Percentiles rank a stretch among this genome's conserved stretches.
Evolutionary conservation across 495 filamentous ascomycete species (phyloP).

Genomic region (Penicillium lividum): DNA sequence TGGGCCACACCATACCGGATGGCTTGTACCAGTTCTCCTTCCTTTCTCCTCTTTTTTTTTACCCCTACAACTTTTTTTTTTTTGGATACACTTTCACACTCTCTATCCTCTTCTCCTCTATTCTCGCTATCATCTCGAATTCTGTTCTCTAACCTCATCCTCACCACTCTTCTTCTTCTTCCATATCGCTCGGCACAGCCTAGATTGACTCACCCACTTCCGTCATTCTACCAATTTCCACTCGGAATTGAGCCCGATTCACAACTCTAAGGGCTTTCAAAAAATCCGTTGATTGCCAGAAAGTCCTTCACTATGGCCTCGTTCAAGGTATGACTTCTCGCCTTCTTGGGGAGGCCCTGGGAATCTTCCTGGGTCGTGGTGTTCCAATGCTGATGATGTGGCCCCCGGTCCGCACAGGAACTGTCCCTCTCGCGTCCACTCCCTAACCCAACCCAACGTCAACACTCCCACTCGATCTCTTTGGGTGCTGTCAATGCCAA

Average conservation of each 20-base stretch:
- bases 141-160: slow-evolving; percentile 5
- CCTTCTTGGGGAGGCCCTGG: background rate
- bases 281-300: slow-evolving; percentile 34
- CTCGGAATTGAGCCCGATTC: slow-evolving; percentile 29
- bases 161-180: slow-evolving; percentile 11
- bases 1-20: slow-evolving; percentile 31
- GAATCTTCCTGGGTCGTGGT: background rate
- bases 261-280: slow-evolving; percentile 33
- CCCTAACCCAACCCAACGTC: slow-evolving; percentile 58
- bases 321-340: slow-evolving; percentile 43
- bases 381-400: slow-evolving; percentile 22
- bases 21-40: slow-evolving; percentile 23
- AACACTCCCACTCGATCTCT: slow-evolving; percentile 81
- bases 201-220: slow-evolving; percentile 11
- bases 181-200: slow-evolving; percentile 8
- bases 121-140: slow-evolving; percentile 8
- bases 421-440: slow-evolving; percentile 49
- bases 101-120: slow-evolving; percentile 16
- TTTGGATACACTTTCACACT: slow-evolving; percentile 14
- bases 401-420: slow-evolving; percentile 35
- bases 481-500: slow-evolving; percentile 74
- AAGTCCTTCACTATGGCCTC: slow-evolving; percentile 45
- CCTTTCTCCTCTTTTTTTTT: slow-evolving; percentile 23
- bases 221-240: slow-evolving; percentile 27
- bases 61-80: slow-evolving; percentile 15